Conservation (phyloP, 768 basidiomycete genomes). For the Suillus alpinus region DNA sequence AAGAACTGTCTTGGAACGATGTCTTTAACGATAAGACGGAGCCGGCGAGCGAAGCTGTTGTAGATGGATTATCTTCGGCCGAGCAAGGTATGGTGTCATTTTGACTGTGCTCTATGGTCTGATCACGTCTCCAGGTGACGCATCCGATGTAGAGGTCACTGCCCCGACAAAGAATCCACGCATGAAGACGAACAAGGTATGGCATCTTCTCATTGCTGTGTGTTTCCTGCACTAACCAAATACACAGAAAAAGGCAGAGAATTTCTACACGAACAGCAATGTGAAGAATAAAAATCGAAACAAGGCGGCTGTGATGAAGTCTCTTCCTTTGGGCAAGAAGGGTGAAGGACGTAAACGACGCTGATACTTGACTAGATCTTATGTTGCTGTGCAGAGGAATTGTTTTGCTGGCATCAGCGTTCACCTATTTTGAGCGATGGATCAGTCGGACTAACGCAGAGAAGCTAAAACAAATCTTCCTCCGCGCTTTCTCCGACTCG, state of each 20-base stretch:
- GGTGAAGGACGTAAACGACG: slow-evolving; percentile 39
- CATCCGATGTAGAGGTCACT: slow-evolving; percentile 34
- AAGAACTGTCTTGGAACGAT: slow-evolving; percentile 80
- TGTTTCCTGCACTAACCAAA: slow-evolving; percentile 10
- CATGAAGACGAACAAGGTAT: slow-evolving; percentile 92
- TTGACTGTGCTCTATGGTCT: slow-evolving; percentile 2
- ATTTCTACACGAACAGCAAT: slow-evolving; percentile 84
- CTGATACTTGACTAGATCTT: slow-evolving; percentile 12
- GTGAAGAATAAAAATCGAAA: slow-evolving; percentile 84
- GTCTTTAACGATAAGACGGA: slow-evolving; percentile 64
- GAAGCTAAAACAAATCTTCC: slow-evolving; percentile 6
- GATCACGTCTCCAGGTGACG: slow-evolving; percentile 24
- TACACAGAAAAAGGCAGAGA: slow-evolving; percentile 76
- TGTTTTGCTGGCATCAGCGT: slow-evolving; percentile 7
- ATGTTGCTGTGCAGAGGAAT: slow-evolving; percentile 4
- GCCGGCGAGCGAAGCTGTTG: slow-evolving; percentile 14
- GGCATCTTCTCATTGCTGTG: not conserved
- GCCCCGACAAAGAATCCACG: slow-evolving; percentile 54
- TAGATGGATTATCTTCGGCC: slow-evolving; percentile 9
- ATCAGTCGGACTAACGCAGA: slow-evolving; percentile 11
- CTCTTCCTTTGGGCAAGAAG: slow-evolving; percentile 52
- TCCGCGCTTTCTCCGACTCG: slow-evolving; percentile 10
- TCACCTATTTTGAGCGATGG: slow-evolving; percentile 3
- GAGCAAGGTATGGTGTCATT: slow-evolving; percentile 19
- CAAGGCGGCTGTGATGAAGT: slow-evolving; percentile 59